Evolutionary conservation across 768 basidiomycete species (phyloP).

Genomic region (Mycena floridula): DNA sequence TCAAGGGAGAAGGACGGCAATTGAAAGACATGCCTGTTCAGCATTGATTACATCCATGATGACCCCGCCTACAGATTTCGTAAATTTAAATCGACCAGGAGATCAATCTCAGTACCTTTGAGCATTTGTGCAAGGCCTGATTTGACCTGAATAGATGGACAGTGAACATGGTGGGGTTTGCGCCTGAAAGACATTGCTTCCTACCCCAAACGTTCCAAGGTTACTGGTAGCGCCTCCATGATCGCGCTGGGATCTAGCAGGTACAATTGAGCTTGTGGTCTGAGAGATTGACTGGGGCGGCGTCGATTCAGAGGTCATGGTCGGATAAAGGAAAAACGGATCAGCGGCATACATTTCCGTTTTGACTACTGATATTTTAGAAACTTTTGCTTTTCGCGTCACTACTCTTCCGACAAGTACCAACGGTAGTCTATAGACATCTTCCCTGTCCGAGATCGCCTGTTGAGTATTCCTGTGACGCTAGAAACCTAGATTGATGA

Average conservation of each 20-base stretch:
- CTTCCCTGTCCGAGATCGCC: too few species aligned
- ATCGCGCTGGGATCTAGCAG: slow-evolving; percentile 22
- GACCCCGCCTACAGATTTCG: slow-evolving; percentile 54
- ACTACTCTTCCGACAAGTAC: too few species aligned
- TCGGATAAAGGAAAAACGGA: slow-evolving; percentile 1
- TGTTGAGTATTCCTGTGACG: too few species aligned
- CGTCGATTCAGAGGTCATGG: slow-evolving; percentile 4
- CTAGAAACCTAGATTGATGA: too few species aligned
- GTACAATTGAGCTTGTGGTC: too few species aligned
- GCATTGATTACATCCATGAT: slow-evolving; percentile 73
- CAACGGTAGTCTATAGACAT: too few species aligned
- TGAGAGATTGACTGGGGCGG: slow-evolving; percentile 1
- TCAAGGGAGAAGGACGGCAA: slow-evolving; percentile 7
- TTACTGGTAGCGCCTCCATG: slow-evolving; percentile 28
- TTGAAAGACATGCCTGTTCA: too few species aligned
- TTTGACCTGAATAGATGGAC: slow-evolving; percentile 41
- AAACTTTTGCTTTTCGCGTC: too few species aligned
- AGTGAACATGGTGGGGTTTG: neutral
- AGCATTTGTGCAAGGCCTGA: slow-evolving; percentile 77
- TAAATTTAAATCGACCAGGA: neutral
- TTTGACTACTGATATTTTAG: slow-evolving; percentile 27
- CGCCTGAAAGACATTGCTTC: neutral
- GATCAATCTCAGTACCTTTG: slow-evolving; percentile 36
- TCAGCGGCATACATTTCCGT: too few species aligned
- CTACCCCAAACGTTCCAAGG: slow-evolving; percentile 49